Conservation (phyloP, 2,329 filamentous ascomycete genomes). For the Exutisphaerella laricina region DNA sequence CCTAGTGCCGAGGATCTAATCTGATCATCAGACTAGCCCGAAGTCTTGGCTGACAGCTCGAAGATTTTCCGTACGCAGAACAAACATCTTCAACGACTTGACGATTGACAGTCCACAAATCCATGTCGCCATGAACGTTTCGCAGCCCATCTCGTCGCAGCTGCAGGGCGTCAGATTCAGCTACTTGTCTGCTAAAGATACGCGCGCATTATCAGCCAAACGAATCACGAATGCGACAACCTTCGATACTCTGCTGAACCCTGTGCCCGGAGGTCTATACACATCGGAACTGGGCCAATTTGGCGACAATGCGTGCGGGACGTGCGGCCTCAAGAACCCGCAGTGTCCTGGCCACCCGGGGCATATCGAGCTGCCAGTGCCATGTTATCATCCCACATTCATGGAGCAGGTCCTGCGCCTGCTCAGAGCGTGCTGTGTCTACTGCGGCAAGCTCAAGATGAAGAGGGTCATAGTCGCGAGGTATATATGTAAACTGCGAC, state of each 20-base stretch:
- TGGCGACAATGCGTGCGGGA: conserved; percentile 79
- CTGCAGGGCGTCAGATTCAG: conserved; percentile 86
- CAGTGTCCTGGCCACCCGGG: conserved; percentile 85
- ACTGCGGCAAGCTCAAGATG: conserved; percentile 82
- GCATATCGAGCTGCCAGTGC: conserved; percentile 89
- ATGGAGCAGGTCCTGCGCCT: conserved; percentile 86
- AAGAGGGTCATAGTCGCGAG: conserved; percentile 69
- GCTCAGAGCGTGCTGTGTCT: conserved; percentile 79
- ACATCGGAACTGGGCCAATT: conserved; percentile 88
- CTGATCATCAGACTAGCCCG: no score
- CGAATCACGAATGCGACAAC: conserved; percentile 88
- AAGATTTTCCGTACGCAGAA: background rate
- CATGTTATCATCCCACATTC: conserved; percentile 94
- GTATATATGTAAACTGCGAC: conserved; percentile 75
- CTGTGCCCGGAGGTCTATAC: conserved; percentile 84
- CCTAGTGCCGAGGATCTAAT: no score
- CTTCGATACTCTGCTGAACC: conserved; percentile 88
- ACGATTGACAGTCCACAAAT: background rate
- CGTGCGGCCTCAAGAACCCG: conserved; percentile 76
- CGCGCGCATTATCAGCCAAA: conserved; percentile 85
- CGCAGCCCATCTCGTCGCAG: conserved; percentile 73
- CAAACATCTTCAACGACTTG: conserved; percentile 1
- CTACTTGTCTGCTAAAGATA: conserved; percentile 75
- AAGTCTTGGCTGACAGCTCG: no score
- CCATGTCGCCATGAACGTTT: conserved; percentile 42